Conservation (phyloP, 2,329 filamentous ascomycete genomes). For the Cladosporium velox region DNA sequence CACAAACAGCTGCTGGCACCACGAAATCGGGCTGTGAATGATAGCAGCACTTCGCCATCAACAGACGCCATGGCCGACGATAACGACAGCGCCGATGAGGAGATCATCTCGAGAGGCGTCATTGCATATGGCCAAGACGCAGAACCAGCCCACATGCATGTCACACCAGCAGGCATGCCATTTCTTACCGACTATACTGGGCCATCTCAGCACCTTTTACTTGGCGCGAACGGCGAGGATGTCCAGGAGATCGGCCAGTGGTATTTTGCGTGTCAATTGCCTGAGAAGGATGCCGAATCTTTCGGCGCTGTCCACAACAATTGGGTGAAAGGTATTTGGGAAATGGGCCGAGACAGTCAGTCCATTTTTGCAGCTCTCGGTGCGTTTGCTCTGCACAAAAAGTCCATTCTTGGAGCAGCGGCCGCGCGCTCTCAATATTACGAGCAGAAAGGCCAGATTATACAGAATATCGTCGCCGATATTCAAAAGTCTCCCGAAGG, state of each 20-base stretch:
- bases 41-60: not conserved
- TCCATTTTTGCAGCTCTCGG: conserved; percentile 11
- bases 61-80: conserved; percentile 1
- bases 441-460: conserved; percentile 15
- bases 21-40: not conserved
- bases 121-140: not conserved
- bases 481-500: not conserved
- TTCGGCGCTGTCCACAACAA: conserved; percentile 16
- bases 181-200: not conserved
- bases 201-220: conserved; percentile 5
- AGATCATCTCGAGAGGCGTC: conserved; percentile 5
- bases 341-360: conserved; percentile 10
- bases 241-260: conserved; percentile 16
- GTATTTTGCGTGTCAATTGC: conserved; percentile 15
- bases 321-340: conserved; percentile 18
- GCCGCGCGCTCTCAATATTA: conserved; percentile 5
- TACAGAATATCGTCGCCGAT: conserved; percentile 13
- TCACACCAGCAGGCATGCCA: conserved; percentile 8
- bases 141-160: not conserved
- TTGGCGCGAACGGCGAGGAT: conserved; percentile 6
- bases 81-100: conserved; percentile 16
- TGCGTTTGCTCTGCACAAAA: conserved; percentile 16
- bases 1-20: not conserved
- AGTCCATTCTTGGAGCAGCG: not conserved
- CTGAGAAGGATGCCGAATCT: conserved; percentile 5